These are phyloP conservation scores for Thuidium tamariscinum DNA, from an alignment of 225 moss, liverwort and hornwort genomes.

Conservation along the genomic window DNA sequence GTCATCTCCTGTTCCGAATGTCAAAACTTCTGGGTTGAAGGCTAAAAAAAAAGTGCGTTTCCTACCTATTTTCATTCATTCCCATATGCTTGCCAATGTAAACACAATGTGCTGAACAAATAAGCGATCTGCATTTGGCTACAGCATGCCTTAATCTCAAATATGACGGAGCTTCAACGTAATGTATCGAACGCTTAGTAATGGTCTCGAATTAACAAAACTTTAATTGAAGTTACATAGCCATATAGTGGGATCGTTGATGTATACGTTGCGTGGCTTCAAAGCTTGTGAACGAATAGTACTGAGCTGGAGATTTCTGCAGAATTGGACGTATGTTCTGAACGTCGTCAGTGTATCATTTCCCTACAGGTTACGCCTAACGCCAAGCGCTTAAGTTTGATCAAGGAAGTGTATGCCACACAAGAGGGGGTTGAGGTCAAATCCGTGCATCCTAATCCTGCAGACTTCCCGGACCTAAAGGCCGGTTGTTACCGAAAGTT, in stretches of 20 bases:
- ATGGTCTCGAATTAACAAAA: neutral
- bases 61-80: neutral
- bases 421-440: conserved; percentile 18
- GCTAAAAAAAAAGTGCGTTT: conserved; percentile 20
- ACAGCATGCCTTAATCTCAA: neutral
- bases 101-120: neutral
- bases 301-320: neutral
- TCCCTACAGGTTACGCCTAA: conserved; percentile 1
- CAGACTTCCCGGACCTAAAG: neutral
- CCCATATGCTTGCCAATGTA: neutral
- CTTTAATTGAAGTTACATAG: neutral
- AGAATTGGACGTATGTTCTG: neutral
- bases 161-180: neutral
- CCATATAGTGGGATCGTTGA: neutral
- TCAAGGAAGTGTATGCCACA: conserved; percentile 18
- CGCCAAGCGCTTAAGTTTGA: neutral
- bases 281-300: neutral
- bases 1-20: conserved; percentile 1
- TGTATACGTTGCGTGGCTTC: neutral
- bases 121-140: neutral
- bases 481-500: neutral
- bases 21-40: conserved; percentile 10
- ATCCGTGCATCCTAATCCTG: neutral
- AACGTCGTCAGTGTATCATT: neutral
- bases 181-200: neutral